phyloP scores from a whole-genome alignment of 1,139 yeast genomes.

The Hanseniaspora gamundiae region DNA sequence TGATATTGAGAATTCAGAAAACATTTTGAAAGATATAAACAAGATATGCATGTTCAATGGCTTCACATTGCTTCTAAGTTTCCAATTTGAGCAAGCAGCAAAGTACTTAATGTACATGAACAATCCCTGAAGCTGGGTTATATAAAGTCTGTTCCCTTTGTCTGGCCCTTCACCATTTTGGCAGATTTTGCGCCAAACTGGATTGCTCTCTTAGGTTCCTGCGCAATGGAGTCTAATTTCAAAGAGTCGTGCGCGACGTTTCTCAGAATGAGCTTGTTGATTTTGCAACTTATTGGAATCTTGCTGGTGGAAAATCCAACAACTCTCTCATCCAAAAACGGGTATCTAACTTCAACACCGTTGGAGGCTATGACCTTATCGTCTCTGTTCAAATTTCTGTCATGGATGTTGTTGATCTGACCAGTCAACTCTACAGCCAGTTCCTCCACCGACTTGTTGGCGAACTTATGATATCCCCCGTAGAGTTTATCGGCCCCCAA shows the following conservation, averaged over 20 bases:
- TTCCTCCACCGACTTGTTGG: constrained; percentile 24
- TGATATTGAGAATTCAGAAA: constrained; percentile 68
- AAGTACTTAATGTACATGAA: constrained; percentile 41
- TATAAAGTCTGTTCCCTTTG: constrained; percentile 27
- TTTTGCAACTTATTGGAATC: constrained; percentile 43
- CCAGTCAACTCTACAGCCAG: constrained; percentile 44
- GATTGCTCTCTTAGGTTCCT: constrained; percentile 85
- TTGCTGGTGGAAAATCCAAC: constrained; percentile 37
- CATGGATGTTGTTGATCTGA: constrained; percentile 65
- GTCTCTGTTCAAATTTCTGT: constrained; percentile 78
- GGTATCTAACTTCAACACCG: constrained; percentile 88
- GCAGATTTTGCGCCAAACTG: constrained; percentile 96
- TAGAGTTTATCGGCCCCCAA: constrained; percentile 94
- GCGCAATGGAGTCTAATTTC: constrained; percentile 44
- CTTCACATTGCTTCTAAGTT: constrained; percentile 59
- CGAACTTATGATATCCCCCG: constrained; percentile 66
- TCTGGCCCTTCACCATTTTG: constrained; percentile 42
- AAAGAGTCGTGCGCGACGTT: constrained; percentile 38
- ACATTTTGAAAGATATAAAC: constrained; percentile 54
- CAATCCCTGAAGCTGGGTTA: constrained; percentile 3
- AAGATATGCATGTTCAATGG: constrained; percentile 61
- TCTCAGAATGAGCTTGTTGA: constrained; percentile 54
- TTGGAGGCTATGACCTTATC: constrained; percentile 76
- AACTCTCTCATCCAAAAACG: constrained; percentile 61
- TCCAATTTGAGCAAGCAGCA: constrained; percentile 82